Base-by-base conservation (phyloP, 257 asterid species). In the Gynochthodes officinalis region DNA sequence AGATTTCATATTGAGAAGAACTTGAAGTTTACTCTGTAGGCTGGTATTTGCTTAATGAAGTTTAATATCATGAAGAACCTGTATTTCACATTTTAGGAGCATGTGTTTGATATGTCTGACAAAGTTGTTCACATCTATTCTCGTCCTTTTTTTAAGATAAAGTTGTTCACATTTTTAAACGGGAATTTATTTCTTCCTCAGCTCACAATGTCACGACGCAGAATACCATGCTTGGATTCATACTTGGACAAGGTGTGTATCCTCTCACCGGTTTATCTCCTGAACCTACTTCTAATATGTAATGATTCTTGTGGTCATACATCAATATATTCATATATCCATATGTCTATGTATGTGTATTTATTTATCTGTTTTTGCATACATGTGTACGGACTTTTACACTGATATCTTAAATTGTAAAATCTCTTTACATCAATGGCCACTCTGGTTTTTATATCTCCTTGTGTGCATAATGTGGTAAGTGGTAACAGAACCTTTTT, bases 201-300 rank as follows among this genome's bases (percentile, higher is more conserved):
- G 99, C 99, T 95, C 70, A 87, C 92, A 74, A 95, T 95, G 99
- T 95, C 99, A 69, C 90, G 99, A 73, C 90, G 97, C 61, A 87
- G 99, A 76, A 89, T 95, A 77, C 99, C 99, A 60, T 92, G 99
- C 66, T 83, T 95, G 49, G 99, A 95, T 86, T 95, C 99, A 27
- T 95, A 90, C 80, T 84, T 92, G 86, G 99, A 95, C 74, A 95
- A 95, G 99, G 99, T 92, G 82, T 30, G 82, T 58, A 74, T 77
- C 73, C 48, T 65, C 69, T 69, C n/a, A 69, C 67, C 43, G 27
- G 69, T 33, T 58, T 59, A 15, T 71, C 14, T 50, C 11, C 49
- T 62, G 12, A 37, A 9, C 48, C 21, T 64, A 64, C 39, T n/a
- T 55, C 14, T 25, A 55, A 25, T 63, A 18, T 14, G n/a, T n/a